A percentile compares a stretch with the other conserved stretches of the same genome.
Conservation (phyloP, 1,284 basidiomycete species). For the Austropuccinia psidii region DNA sequence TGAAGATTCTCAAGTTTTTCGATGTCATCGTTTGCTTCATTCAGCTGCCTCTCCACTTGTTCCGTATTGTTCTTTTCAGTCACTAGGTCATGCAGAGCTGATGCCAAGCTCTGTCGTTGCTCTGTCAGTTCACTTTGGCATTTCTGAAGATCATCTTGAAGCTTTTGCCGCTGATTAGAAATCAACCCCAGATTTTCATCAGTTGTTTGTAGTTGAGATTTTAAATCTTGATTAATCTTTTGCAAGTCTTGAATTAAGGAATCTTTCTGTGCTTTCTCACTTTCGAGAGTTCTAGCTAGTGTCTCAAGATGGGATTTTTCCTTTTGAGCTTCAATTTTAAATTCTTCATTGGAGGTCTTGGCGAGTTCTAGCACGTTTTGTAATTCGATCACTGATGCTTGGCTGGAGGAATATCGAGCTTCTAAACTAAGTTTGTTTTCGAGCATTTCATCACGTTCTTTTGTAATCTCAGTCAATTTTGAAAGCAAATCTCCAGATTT, state of each 20-base stretch:
- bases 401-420: conserved; percentile 6
- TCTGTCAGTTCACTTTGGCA: conserved; percentile 12
- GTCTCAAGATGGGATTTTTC: conserved; percentile 6
- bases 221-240: background rate
- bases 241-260: conserved; percentile 1
- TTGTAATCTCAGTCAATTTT: background rate
- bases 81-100: conserved; percentile 23
- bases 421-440: conserved; percentile 6
- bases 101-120: conserved; percentile 22
- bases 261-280: background rate
- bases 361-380: background rate
- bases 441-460: background rate
- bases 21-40: background rate
- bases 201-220: background rate
- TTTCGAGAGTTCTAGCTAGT: background rate
- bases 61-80: conserved; percentile 8
- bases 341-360: background rate
- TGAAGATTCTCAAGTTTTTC: background rate
- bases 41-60: conserved; percentile 19
- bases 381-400: background rate
- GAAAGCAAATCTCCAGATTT: background rate
- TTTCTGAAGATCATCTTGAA: conserved; percentile 6
- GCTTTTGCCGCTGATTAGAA: background rate
- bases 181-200: conserved; percentile 4
- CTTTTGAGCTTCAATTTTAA: background rate